These are phyloP conservation scores for Terfezia boudieri DNA, from an alignment of 495 filamentous ascomycete species.

Conservation along the genomic window DNA sequence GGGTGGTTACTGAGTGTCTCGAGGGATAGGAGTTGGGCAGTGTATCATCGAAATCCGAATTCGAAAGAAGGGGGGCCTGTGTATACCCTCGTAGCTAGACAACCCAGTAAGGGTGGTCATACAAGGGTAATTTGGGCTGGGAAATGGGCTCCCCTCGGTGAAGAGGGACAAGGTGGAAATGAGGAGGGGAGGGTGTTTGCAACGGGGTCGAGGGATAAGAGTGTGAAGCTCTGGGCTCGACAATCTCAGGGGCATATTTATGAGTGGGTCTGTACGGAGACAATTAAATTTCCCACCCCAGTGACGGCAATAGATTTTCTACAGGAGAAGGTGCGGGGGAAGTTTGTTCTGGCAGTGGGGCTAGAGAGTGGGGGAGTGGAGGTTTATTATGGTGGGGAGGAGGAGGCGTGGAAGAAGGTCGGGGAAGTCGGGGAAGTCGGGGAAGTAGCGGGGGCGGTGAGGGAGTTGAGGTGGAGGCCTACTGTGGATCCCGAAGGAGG, in stretches of 20 bases:
- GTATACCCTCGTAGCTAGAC: conserved; percentile 21
- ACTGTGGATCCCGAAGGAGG: conserved; percentile 4
- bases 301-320: conserved; percentile 47
- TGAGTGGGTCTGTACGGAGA: too few relatives aligned
- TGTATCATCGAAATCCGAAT: conserved; percentile 33
- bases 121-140: conserved; percentile 72
- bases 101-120: conserved; percentile 63
- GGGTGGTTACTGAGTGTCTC: conserved; percentile 63
- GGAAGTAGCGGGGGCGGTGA: conserved; percentile 36
- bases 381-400: conserved; percentile 23
- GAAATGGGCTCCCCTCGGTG: conserved; percentile 43
- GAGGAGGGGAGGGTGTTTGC: conserved; percentile 36
- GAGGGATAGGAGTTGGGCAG: conserved; percentile 70
- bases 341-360: conserved; percentile 42
- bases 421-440: conserved; percentile 6
- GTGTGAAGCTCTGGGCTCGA: conserved; percentile 49
- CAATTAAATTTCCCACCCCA: too few relatives aligned
- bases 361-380: conserved; percentile 33
- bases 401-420: not conserved
- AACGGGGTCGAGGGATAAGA: conserved; percentile 73
- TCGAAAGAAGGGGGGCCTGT: conserved; percentile 16
- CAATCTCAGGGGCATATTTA: too few relatives aligned
- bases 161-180: not conserved
- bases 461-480: conserved; percentile 61
- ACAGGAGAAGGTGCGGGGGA: conserved; percentile 19